Evolutionary conservation across 306 rosid species (phyloP), one percentile per base, ranked within the genome.

Genomic region (Lagenaria siceraria): DNA sequence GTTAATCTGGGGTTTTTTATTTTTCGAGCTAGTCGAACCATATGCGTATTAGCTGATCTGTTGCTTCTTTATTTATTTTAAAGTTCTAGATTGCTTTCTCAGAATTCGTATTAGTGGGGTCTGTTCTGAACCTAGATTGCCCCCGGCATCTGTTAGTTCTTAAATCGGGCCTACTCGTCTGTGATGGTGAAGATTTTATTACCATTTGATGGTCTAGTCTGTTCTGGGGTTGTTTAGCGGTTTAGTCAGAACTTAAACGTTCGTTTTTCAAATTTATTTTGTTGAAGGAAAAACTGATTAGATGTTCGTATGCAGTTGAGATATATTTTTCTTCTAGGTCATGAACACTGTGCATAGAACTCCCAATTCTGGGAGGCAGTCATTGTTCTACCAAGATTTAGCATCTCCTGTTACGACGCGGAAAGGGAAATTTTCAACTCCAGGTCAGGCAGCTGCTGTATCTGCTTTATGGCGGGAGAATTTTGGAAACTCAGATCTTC

Each of bases 401-500:
- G 96, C 98, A 78, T 89, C 98, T 36, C 99, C 99, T 19, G 74
- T 92, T 70, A 88, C 97, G 13, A n/a, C 92, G 43, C 84, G 89
- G 24, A 88, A 88, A 82, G 97, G 91, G 25, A 96, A 86, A 66
- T 81, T 87, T 85, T 87, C 97, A 9, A 96, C 89, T 77, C 89
- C 98, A 1, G 97, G 97, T 25, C 99, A 92, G 83, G 90, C 91
- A 56, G 96, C 91, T 64, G 88, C 91, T 1, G 95, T 83, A 52
- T 90, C 99, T 82, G 85, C 98, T 72, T 76, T 87, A 21, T 90
- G 99, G 98, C 97, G 90, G 3, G 99, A 92, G 77, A 96, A 82
- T 77, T 81, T 81, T 73, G 81, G 87, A 55, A 84, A 84, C 78
- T 85, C 98, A 0, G 98, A 96, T 78, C 97, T 96, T 82, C 99